A percentile compares a stretch with the other conserved stretches of the same genome.
Conservation (phyloP, 2,329 filamentous ascomycete genomes). For the Xylariaceae sp. region DNA sequence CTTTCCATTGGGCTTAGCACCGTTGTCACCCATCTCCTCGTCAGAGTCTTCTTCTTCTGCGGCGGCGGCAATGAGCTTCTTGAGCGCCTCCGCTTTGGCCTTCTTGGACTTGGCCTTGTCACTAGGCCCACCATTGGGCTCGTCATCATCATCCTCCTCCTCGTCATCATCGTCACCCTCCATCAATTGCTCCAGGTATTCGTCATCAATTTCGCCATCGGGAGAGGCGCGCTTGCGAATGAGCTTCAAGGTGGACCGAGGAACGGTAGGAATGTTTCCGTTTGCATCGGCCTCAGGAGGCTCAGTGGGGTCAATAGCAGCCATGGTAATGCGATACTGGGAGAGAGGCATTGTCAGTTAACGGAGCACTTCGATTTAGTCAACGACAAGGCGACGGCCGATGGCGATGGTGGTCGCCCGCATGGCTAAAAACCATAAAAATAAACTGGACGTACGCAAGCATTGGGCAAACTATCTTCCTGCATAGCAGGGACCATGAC, state of each 20-base stretch:
- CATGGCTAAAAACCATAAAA: neutral
- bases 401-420: neutral
- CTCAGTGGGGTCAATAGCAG: slow-evolving; percentile 87
- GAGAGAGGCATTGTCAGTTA: slow-evolving; percentile 26
- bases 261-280: slow-evolving; percentile 54
- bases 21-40: slow-evolving; percentile 60
- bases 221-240: slow-evolving; percentile 65
- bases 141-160: slow-evolving; percentile 58
- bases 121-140: slow-evolving; percentile 82
- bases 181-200: slow-evolving; percentile 54
- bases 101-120: slow-evolving; percentile 87
- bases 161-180: slow-evolving; percentile 45
- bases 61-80: slow-evolving; percentile 69
- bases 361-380: neutral
- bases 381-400: neutral
- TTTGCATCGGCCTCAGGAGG: slow-evolving; percentile 60
- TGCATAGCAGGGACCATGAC: slow-evolving; percentile 72
- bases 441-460: slow-evolving; percentile 58
- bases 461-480: slow-evolving; percentile 58
- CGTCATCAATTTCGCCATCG: slow-evolving; percentile 61
- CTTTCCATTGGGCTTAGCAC: slow-evolving; percentile 57
- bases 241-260: slow-evolving; percentile 85
- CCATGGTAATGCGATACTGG: slow-evolving; percentile 97
- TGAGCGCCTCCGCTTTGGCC: slow-evolving; percentile 70
- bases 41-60: slow-evolving; percentile 53